A percentile compares a stretch with the other conserved stretches of the same genome.
Evolutionary conservation across 225 moss, liverwort and hornwort species (phyloP).

Genomic region (Bryum argenteum): DNA sequence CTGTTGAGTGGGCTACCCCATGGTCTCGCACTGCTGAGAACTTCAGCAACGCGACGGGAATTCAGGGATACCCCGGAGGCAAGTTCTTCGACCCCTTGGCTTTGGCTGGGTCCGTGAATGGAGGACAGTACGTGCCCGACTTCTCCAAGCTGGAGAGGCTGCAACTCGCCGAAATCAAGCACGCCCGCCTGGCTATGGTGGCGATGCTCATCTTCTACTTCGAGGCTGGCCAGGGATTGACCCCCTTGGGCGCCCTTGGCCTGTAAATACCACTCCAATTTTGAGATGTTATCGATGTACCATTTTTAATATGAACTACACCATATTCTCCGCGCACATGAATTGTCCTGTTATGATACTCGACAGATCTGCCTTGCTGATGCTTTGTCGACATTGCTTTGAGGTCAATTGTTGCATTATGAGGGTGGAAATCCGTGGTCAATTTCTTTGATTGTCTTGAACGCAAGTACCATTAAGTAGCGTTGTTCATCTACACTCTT

Average conservation of each 20-base stretch:
- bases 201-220: slow-evolving; percentile 96
- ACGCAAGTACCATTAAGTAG: no score
- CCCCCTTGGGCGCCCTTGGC: slow-evolving; percentile 71
- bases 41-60: slow-evolving; percentile 80
- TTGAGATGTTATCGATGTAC: slow-evolving; percentile 22
- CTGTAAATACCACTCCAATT: slow-evolving; percentile 54
- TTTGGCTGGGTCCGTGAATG: slow-evolving; percentile 66
- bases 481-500: no score
- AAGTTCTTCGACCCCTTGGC: slow-evolving; percentile 92
- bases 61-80: slow-evolving; percentile 95
- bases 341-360: no score
- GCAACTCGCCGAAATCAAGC: slow-evolving; percentile 99
- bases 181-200: slow-evolving; percentile 90
- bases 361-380: no score
- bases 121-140: slow-evolving; percentile 67
- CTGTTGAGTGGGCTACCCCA: slow-evolving; percentile 95
- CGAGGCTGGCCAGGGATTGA: slow-evolving; percentile 87
- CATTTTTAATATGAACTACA: slow-evolving; percentile 15
- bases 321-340: no score
- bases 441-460: no score
- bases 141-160: slow-evolving; percentile 75
- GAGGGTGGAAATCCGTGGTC: no score
- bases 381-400: no score
- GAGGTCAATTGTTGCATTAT: no score
- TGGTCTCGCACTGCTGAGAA: slow-evolving; percentile 96